Percentiles rank a stretch among this genome's conserved stretches.
phyloP scores from a whole-genome alignment of 306 rosid genomes.

The Quercus parvula region DNA sequence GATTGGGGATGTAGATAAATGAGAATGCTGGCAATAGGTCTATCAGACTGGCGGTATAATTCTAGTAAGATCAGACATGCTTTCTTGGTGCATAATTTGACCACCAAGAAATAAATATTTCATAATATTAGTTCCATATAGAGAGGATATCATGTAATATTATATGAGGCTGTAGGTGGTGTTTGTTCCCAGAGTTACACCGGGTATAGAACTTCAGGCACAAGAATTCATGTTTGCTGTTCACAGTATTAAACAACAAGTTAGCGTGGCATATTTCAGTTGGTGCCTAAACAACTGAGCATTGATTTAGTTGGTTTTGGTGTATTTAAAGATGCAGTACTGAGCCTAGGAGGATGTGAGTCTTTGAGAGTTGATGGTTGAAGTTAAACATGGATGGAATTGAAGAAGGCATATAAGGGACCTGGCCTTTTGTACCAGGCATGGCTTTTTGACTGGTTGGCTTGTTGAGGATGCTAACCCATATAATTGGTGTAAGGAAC shows the following conservation, averaged over 20 bases:
- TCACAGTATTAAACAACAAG: not conserved
- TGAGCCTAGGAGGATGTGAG: not conserved
- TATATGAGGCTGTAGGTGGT: not conserved
- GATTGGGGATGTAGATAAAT: not conserved
- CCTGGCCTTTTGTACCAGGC: not conserved
- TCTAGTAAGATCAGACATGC: not conserved
- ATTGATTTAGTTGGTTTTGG: not conserved
- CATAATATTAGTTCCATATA: not conserved
- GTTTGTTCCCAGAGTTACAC: not conserved
- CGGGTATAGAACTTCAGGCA: not conserved
- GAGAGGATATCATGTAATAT: not conserved
- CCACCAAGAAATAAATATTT: not conserved
- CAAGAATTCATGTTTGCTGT: not conserved
- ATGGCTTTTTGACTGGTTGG: not conserved
- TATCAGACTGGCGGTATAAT: not conserved
- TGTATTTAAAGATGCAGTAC: not conserved
- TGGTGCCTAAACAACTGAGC: not conserved
- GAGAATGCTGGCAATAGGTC: not conserved
- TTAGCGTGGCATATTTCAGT: not conserved
- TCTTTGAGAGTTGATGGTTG: not conserved
- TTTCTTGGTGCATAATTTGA: not conserved
- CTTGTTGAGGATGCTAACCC: not conserved
- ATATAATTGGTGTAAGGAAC: not conserved
- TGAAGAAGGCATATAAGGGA: not conserved
- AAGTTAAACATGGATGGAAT: not conserved